Evolutionary conservation across 2,329 filamentous ascomycete species (phyloP), one percentile per base, ranked within the genome.

Genomic region (Xylaria sp.): DNA sequence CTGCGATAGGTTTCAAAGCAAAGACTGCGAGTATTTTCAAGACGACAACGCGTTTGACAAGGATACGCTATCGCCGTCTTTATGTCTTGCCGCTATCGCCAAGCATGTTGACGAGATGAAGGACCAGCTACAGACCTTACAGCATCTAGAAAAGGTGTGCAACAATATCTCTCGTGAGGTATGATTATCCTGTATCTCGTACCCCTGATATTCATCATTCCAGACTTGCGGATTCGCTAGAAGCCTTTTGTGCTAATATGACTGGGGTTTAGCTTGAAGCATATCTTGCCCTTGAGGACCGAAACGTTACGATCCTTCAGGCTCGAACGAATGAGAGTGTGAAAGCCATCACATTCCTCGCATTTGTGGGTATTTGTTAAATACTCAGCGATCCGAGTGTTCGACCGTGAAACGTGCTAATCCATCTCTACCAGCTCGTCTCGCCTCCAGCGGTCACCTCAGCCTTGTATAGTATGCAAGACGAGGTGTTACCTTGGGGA

Each of bases 41-140:
- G 58, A 61, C 8, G 58, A 61, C 43, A 51, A 48, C n/a, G 58
- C 46, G 31, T 61, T 55, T 7, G 48, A 58, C 9, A 52, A 43
- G 46, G 46, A 57, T 36, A 36, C 36, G 12, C 10, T 31, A n/a
- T 23, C 49, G 6, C 60, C 64, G 20, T 55, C 55, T 8, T 31
- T 62, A 28, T 68, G 57, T 46, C 49, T 68, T 10, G 31, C 39
- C n/a, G 66, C 56, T 5, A 58, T 68, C 28, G 58, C 39, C 7
- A 68, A 64, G n/a, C 66, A 64, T 52, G 31, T 68, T 20, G 62
- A 68, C 49, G 66, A 64, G 49, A 68, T 64, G 66, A 64, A 52
- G 39, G 61, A 49, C 28, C 61, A 61, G 41, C 49, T 68, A 13
- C 39, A 43, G 8, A 49, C 55, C 8, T 54, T 64, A 13, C 46